phyloP scores from a whole-genome alignment of 805 yeast genomes.

The Kodamaea lidongshanica region DNA sequence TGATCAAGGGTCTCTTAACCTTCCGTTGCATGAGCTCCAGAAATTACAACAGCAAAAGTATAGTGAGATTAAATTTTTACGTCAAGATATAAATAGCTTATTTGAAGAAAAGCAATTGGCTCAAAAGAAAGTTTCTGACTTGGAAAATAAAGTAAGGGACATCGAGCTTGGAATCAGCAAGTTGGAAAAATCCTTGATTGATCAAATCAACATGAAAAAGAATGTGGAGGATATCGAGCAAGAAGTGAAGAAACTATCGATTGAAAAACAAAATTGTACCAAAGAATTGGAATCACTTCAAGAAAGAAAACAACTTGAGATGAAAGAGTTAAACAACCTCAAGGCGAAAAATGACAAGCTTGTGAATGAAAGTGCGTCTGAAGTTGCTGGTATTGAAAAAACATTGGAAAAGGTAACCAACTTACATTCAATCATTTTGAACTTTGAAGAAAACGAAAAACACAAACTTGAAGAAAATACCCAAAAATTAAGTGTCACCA shows the following conservation, averaged over 20 bases:
- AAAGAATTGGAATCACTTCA: conserved; percentile 14
- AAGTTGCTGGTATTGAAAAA: conserved; percentile 1
- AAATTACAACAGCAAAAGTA: conserved; percentile 32
- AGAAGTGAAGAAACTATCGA: conserved; percentile 3
- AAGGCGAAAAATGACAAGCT: conserved; percentile 1
- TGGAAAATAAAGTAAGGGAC: conserved; percentile 51
- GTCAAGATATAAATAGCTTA: conserved; percentile 27
- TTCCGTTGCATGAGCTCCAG: conserved; percentile 44
- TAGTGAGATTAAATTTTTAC: conserved; percentile 31
- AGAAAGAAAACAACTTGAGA: conserved; percentile 4
- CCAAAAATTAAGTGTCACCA: conserved; percentile 5
- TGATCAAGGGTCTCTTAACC: conserved; percentile 30
- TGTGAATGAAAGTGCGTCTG: conserved; percentile 1
- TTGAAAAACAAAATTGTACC: conserved; percentile 6
- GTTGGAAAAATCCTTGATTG: conserved; percentile 46
- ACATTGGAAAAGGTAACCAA: conserved; percentile 4
- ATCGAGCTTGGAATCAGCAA: conserved; percentile 46
- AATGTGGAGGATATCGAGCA: conserved; percentile 30
- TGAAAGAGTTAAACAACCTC: conserved; percentile 7
- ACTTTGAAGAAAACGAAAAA: conserved; percentile 19
- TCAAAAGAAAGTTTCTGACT: conserved; percentile 37
- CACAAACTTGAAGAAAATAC: conserved; percentile 20
- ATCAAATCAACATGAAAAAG: conserved; percentile 35
- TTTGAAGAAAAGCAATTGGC: conserved; percentile 39
- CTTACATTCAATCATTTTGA: conserved; percentile 10